These are phyloP conservation scores for Canavalia ensiformis DNA, from an alignment of 306 rosid genomes.

Conservation along the genomic window DNA sequence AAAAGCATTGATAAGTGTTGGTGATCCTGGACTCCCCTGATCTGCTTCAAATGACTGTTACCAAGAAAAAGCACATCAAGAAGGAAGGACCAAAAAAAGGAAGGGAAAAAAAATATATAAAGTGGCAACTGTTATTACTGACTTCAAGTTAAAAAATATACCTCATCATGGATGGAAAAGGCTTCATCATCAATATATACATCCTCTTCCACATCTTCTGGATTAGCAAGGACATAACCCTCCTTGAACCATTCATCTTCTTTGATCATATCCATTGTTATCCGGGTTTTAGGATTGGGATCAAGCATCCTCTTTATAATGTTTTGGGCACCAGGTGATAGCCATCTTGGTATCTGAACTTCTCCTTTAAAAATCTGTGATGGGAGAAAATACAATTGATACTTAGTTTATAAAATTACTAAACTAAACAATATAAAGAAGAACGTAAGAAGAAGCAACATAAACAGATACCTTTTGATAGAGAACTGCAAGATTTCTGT, in stretches of 20 bases:
- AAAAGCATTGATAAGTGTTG: slow-evolving; percentile 82
- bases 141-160: slow-evolving; percentile 39
- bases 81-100: not conserved
- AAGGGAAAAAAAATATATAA: not conserved
- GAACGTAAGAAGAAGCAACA: not conserved
- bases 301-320: slow-evolving; percentile 80
- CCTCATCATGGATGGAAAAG: slow-evolving; percentile 64
- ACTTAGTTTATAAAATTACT: slow-evolving; percentile 12
- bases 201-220: slow-evolving; percentile 74
- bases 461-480: slow-evolving; percentile 72
- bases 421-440: not conserved
- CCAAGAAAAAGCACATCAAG: slow-evolving; percentile 8
- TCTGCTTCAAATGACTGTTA: slow-evolving; percentile 63
- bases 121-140: not conserved
- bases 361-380: slow-evolving; percentile 79
- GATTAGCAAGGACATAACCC: slow-evolving; percentile 61
- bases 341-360: slow-evolving; percentile 73
- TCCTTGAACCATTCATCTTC: slow-evolving; percentile 82
- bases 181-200: slow-evolving; percentile 57
- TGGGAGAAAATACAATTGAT: not conserved
- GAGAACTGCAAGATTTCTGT: slow-evolving; percentile 87
- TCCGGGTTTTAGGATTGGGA: slow-evolving; percentile 73
- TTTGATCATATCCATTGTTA: slow-evolving; percentile 72
- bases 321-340: slow-evolving; percentile 71
- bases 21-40: slow-evolving; percentile 56